Evolutionary conservation across 2,329 filamentous ascomycete genomes (phyloP).

Genomic region (Pestalotiopsis sp.): DNA sequence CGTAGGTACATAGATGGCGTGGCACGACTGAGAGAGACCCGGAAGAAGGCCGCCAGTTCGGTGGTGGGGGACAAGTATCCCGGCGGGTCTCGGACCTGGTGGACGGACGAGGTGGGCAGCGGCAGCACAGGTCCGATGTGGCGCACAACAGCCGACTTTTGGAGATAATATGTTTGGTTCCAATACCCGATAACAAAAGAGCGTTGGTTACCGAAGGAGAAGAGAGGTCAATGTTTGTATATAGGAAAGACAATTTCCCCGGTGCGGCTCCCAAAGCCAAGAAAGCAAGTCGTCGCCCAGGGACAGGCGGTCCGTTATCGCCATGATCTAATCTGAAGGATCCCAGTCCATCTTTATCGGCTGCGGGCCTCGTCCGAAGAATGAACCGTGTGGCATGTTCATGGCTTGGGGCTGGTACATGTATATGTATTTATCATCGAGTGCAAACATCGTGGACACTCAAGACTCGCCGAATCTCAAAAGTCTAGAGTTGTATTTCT

Average conservation of each 20-base stretch:
- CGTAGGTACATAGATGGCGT: neutral
- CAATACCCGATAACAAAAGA: neutral
- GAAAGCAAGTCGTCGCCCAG: neutral
- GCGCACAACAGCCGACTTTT: neutral
- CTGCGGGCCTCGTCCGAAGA: neutral
- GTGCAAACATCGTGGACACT: neutral
- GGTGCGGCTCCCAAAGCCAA: neutral
- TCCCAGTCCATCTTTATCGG: neutral
- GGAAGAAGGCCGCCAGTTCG: neutral
- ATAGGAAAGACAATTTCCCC: neutral
- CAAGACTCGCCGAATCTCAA: neutral
- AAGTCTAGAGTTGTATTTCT: neutral
- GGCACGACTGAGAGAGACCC: neutral
- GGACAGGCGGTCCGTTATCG: neutral
- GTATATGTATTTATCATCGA: neutral
- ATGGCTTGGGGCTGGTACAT: neutral
- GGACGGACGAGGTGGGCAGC: neutral
- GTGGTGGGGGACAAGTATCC: neutral
- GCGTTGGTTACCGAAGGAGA: neutral
- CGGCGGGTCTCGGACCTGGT: neutral
- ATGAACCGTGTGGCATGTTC: neutral
- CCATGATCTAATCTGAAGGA: slow-evolving; percentile 4
- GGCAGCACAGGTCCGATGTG: neutral
- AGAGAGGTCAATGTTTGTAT: neutral
- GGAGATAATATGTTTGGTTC: neutral